Evolutionary conservation across 352 stramenopile genomes (phyloP).

Genomic region (Phytophthora palmivora): DNA sequence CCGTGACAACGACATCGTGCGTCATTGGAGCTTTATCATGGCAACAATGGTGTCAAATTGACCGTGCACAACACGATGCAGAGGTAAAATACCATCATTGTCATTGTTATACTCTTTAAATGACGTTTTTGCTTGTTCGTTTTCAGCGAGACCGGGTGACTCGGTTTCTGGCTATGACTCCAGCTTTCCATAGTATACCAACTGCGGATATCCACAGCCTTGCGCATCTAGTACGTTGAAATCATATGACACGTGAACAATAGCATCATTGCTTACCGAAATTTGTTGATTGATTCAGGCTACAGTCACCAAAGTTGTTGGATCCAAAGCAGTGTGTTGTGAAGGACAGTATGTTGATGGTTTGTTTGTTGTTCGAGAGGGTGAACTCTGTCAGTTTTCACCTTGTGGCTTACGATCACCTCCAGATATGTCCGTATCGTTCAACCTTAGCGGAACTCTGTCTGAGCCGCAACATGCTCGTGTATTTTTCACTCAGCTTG

Average conservation of each 20-base stretch:
- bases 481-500: conserved; percentile 68
- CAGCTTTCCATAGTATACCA: conserved; percentile 46
- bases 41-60: conserved; percentile 35
- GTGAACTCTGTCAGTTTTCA: conserved; percentile 55
- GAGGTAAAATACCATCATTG: conserved; percentile 23
- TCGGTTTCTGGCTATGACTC: conserved; percentile 50
- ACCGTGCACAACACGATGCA: conserved; percentile 35
- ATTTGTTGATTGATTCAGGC: conserved; percentile 21
- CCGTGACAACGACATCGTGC: conserved; percentile 28
- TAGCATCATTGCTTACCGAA: neutral
- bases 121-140: neutral
- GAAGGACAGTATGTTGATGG: conserved; percentile 66
- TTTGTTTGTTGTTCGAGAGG: conserved; percentile 56
- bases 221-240: conserved; percentile 34
- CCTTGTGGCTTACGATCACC: conserved; percentile 47
- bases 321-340: conserved; percentile 59
- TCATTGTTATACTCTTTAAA: neutral
- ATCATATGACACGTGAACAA: neutral
- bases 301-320: conserved; percentile 50
- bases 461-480: conserved; percentile 34
- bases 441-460: conserved; percentile 57
- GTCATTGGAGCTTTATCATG: conserved; percentile 44
- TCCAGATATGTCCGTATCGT: conserved; percentile 55
- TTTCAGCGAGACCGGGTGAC: conserved; percentile 35
- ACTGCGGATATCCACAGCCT: conserved; percentile 39